Base-by-base conservation (phyloP, 352 stramenopile species). In the Globisporangium apiculatum region DNA sequence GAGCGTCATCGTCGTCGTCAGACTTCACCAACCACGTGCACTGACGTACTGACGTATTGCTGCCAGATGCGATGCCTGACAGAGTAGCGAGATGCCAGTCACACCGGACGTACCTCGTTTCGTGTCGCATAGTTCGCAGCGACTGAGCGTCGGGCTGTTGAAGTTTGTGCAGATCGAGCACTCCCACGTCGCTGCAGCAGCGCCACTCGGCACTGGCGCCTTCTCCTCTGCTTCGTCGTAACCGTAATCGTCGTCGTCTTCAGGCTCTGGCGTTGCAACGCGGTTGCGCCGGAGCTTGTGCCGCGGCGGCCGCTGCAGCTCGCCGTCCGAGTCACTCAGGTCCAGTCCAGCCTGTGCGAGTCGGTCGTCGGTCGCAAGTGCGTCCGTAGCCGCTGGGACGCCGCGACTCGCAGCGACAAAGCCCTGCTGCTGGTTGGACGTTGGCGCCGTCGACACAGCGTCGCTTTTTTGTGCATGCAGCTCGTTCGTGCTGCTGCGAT, bases 121-220 rank as follows among this genome's bases (percentile, higher is more conserved):
- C 0, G 75, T 75, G 42, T 88, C 74, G 48, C 78, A 88, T 17
- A 88, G 64, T 46, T 81, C 74, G 56, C 78, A 88, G 14, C 65
- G 64, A 7, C 60, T 62, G 11, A 71, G 62, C 35, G 58, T 54
- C 4, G 48, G 17, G 17, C 59, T 57, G 51, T 88, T 88, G 36
- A 80, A 66, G 56, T 81, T 84, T 24, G 78, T 88, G 59, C 78
- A 88, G 5, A 86, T 69, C 3, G 65, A 60, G 49, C 78, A 88
- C 46, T 64, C 58, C 58, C 58, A 63, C 14, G 58, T 63, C 43
- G 17, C 35, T 40, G 35, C n/a, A 15, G 56, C 5, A 8, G 17
- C 15, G 45, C 10, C 5, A 7, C 42, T 35, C n/a, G 45, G 15
- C 1, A 7, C 31, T 10, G 36, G 49, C 12, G 40, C 48, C 18